Evolutionary conservation across 371 early-diverging fungal genomes (phyloP), one percentile per base, ranked within the genome.

Genomic region (Basidiobolus meristosporus): DNA sequence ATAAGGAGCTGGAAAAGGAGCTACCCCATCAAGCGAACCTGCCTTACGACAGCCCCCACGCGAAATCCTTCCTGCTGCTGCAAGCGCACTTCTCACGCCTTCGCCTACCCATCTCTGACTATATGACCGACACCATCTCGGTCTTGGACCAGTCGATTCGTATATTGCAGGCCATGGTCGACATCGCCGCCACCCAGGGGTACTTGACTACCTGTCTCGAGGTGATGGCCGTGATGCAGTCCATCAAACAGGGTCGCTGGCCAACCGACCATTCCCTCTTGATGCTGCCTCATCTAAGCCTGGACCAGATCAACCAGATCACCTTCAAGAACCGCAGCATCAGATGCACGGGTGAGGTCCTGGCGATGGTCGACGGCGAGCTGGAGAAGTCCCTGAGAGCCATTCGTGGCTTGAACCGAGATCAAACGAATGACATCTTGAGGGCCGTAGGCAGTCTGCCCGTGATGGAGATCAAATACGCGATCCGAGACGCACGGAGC

Each of bases 71-170:
- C 52, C 57, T 95, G 40, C 56, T 97, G n/a, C 55, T 91, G 7
- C 88, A 90, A 44, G 79, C 82, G 0, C 87, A 90, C 51, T 54
- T 95, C 45, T 57, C 66, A 19, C 62, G 89, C 7, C 51, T 68
- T 7, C 58, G 55, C 21, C 42, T 77, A 18, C 80, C 90, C 2
- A 75, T 83, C 11, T 70, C 79, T 38, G 97, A 97, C 56, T 95
- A 86, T 48, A 65, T 70, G 26, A 90, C 92, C 0, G 97, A 97
- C 52, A 78, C 80, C 7, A 70, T 78, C n/a, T 77, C 86, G 0
- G 87, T 96, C 1, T 55, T 96, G 22, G 95, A 93, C 51, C 87
- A 84, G 42, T 65, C 84, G 9, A 76, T 90, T 40, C 87, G 97
- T 53, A 73, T 93, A 38, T 62, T 75, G 42, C 77, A 77, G 58